Evolutionary conservation across 441 rosid genomes (phyloP).

Genomic region (Isatis lusitanica): DNA sequence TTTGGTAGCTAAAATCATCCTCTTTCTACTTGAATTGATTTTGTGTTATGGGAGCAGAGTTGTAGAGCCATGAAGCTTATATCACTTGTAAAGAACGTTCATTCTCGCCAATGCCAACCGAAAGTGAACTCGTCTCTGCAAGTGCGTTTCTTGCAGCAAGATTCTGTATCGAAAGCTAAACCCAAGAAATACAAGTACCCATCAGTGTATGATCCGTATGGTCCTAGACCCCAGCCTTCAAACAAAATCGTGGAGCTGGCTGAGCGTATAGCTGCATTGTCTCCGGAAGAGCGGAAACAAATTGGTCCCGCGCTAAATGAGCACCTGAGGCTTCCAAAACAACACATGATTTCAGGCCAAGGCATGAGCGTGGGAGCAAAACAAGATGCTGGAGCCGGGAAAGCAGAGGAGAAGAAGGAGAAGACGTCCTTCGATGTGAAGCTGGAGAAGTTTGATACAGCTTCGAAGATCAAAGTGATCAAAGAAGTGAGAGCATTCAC

Average conservation of each 20-base stretch:
- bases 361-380: slow-evolving; percentile 51
- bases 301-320: slow-evolving; percentile 56
- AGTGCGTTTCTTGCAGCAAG: slow-evolving; percentile 57
- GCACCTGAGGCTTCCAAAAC: slow-evolving; percentile 49
- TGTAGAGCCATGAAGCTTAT: slow-evolving; percentile 47
- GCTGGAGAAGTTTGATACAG: slow-evolving; percentile 67
- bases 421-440: slow-evolving; percentile 73
- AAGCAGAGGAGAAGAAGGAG: slow-evolving; percentile 58
- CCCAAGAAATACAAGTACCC: slow-evolving; percentile 66
- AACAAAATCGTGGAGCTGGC: slow-evolving; percentile 63
- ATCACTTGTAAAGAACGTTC: slow-evolving; percentile 38
- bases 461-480: slow-evolving; percentile 67
- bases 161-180: slow-evolving; percentile 53
- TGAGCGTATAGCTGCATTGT: slow-evolving; percentile 58
- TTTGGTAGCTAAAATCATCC: not conserved
- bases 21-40: slow-evolving; percentile 24
- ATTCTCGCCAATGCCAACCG: slow-evolving; percentile 29
- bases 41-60: slow-evolving; percentile 17
- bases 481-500: slow-evolving; percentile 72
- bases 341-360: slow-evolving; percentile 47
- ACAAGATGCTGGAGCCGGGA: slow-evolving; percentile 40
- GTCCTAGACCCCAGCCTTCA: slow-evolving; percentile 63
- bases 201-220: slow-evolving; percentile 60
- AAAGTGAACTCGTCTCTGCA: slow-evolving; percentile 44
- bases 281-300: slow-evolving; percentile 59